Conservation (phyloP, 495 filamentous ascomycete species). For the Podospora tetraspora region DNA sequence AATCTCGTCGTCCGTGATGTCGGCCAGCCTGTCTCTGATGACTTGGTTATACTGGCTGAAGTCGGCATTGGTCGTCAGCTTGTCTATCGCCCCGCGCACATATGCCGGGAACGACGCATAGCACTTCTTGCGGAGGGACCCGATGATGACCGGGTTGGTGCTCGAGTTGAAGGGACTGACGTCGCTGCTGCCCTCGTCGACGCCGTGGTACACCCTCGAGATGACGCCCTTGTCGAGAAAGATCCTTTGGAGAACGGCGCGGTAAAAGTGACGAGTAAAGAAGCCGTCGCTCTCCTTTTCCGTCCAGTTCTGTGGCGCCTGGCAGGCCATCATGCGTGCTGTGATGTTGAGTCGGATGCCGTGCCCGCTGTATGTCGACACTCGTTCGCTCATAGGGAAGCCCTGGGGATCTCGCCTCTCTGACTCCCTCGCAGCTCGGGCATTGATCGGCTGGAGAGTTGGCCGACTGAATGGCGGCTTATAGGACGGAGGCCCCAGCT, state of each 20-base stretch:
- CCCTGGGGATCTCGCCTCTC: conserved; percentile 74
- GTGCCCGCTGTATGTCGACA: conserved; percentile 55
- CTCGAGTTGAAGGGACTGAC: conserved; percentile 48
- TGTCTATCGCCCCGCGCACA: conserved; percentile 69
- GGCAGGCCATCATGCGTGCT: conserved; percentile 91
- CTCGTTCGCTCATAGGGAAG: conserved; percentile 79
- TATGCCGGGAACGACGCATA: conserved; percentile 75
- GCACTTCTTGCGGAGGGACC: conserved; percentile 72
- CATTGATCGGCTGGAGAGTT: conserved; percentile 55
- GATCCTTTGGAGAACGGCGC: conserved; percentile 82
- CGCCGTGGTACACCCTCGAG: conserved; percentile 46
- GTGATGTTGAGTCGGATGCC: conserved; percentile 90
- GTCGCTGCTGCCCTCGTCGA: conserved; percentile 29
- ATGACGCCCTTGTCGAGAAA: conserved; percentile 79
- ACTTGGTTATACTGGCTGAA: conserved; percentile 48
- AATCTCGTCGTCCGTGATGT: conserved; percentile 69
- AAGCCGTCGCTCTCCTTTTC: conserved; percentile 71
- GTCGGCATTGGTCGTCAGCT: conserved; percentile 58
- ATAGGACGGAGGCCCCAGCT: conserved; percentile 77
- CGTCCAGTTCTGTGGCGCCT: conserved; percentile 92
- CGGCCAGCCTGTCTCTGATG: conserved; percentile 54
- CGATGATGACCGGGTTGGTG: conserved; percentile 76
- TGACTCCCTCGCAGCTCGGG: conserved; percentile 43
- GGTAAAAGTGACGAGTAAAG: conserved; percentile 91
- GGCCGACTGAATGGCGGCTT: conserved; percentile 64